Conservation (phyloP, 176 grass and related monocot species). For the Musa itinerans region DNA sequence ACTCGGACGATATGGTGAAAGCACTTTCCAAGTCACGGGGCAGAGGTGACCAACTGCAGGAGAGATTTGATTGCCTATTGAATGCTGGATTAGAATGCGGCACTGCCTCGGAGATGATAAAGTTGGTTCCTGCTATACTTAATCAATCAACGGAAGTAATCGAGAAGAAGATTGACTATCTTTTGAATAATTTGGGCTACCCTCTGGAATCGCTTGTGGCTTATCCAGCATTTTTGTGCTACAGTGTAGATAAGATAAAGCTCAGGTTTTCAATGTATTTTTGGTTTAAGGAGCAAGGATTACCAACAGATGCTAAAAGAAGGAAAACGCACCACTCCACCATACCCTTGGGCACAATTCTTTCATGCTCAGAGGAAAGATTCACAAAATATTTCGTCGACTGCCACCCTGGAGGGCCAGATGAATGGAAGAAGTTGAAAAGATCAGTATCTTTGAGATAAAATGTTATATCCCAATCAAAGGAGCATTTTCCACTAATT, state of each 20-base stretch:
- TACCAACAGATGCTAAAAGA: conserved; percentile 12
- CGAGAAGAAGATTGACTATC: conserved; percentile 42
- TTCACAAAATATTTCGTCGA: conserved; percentile 41
- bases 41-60: conserved; percentile 40
- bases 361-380: conserved; percentile 34
- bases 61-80: conserved; percentile 40
- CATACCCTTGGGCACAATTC: conserved; percentile 38
- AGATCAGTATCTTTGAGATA: conserved; percentile 12
- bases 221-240: conserved; percentile 35
- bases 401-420: conserved; percentile 36
- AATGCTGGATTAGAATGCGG: conserved; percentile 38
- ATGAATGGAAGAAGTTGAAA: conserved; percentile 46
- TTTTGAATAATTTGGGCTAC: conserved; percentile 35
- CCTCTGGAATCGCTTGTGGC: conserved; percentile 27
- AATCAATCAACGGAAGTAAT: conserved; percentile 35
- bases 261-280: conserved; percentile 41
- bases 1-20: conserved; percentile 43
- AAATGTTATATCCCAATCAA: neutral
- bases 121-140: conserved; percentile 27
- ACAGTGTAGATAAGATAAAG: conserved; percentile 46
- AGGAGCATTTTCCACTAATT: neutral
- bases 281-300: conserved; percentile 33
- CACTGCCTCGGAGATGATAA: conserved; percentile 35
- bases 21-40: conserved; percentile 31
- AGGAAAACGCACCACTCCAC: conserved; percentile 19